A percentile compares a stretch with the other conserved stretches of the same genome.
phyloP scores from a whole-genome alignment of 768 basidiomycete species.

The Calocera viscosa region DNA sequence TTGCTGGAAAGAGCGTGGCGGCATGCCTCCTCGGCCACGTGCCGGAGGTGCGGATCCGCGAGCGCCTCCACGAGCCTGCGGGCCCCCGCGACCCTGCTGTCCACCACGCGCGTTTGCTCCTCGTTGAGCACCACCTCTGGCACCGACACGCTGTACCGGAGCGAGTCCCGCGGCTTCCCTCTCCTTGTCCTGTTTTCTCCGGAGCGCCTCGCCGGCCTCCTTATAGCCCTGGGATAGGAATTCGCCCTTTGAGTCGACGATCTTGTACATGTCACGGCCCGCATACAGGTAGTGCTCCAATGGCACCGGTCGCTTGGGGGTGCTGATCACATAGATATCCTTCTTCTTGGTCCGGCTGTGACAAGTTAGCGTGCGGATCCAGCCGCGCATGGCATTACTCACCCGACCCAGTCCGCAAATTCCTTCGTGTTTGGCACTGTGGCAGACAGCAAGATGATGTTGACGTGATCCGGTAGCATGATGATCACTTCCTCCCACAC shows the following conservation, averaged over 20 bases:
- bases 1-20: constrained; percentile 47
- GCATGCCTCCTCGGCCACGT: constrained; percentile 16
- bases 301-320: constrained; percentile 89
- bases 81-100: constrained; percentile 34
- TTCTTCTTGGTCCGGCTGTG: constrained; percentile 93
- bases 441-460: constrained; percentile 90
- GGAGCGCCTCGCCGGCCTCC: constrained; percentile 74
- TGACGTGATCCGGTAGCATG: constrained; percentile 97
- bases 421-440: constrained; percentile 97
- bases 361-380: background rate
- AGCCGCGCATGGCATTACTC: constrained; percentile 23
- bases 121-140: constrained; percentile 52
- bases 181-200: constrained; percentile 95
- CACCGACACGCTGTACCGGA: constrained; percentile 73
- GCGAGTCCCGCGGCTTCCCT: constrained; percentile 86
- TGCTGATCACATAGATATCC: constrained; percentile 97
- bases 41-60: constrained; percentile 34
- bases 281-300: constrained; percentile 95
- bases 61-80: constrained; percentile 36
- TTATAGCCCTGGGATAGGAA: constrained; percentile 70
- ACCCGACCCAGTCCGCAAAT: constrained; percentile 99
- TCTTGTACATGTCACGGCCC: constrained; percentile 83
- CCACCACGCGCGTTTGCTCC: constrained; percentile 20
- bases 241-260: constrained; percentile 68
- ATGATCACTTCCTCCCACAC: constrained; percentile 99